phyloP scores from a whole-genome alignment of 2,329 filamentous ascomycete species.

The Diaporthe helianthi region DNA sequence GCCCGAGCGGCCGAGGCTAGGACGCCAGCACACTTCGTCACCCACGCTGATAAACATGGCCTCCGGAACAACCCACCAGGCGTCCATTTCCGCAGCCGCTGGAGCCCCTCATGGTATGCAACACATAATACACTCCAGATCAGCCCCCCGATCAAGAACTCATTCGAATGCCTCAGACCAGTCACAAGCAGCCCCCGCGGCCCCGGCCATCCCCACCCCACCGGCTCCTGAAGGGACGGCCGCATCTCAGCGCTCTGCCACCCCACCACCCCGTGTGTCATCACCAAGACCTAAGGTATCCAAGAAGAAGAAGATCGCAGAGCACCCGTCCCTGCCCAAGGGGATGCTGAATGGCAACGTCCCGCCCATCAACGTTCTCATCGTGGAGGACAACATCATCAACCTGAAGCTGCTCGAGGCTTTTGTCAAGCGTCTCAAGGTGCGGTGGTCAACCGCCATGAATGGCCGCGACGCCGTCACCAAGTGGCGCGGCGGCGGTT shows the following conservation, averaged over 20 bases:
- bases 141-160: conserved; percentile 59
- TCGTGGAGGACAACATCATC: conserved; percentile 99
- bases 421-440: conserved; percentile 94
- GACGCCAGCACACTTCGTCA: conserved; percentile 79
- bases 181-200: conserved; percentile 46
- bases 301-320: conserved; percentile 62
- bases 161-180: conserved; percentile 65
- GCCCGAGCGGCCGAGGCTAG: conserved; percentile 65
- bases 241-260: conserved; percentile 60
- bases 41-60: conserved; percentile 73
- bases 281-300: conserved; percentile 56
- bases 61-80: conserved; percentile 51
- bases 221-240: conserved; percentile 50
- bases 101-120: conserved; percentile 46
- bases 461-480: conserved; percentile 92
- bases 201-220: conserved; percentile 53
- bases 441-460: conserved; percentile 96
- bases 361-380: conserved; percentile 94
- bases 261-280: conserved; percentile 54
- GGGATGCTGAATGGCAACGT: conserved; percentile 81
- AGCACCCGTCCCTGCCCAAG: conserved; percentile 58
- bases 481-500: conserved; percentile 92
- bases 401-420: conserved; percentile 92
- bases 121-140: conserved; percentile 46
- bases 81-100: conserved; percentile 43